A percentile compares a stretch with the other conserved stretches of the same genome.
Conservation (phyloP, 257 asterid genomes). For the Solanum pinnatisectum region DNA sequence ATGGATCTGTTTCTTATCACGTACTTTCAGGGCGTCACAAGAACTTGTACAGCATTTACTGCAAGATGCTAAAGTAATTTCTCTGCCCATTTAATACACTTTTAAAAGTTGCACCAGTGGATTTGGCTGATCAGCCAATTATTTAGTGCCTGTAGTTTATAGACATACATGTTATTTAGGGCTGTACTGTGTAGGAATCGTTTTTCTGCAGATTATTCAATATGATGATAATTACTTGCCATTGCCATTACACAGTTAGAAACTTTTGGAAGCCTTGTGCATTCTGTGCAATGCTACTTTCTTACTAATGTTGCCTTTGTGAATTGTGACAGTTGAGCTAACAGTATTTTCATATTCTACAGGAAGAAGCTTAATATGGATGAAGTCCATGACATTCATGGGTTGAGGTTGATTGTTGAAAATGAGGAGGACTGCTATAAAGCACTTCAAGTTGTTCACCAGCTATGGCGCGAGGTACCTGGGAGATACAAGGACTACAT, state of each 20-base stretch:
- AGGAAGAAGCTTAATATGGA: constrained; percentile 89
- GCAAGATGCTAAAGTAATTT: constrained; percentile 81
- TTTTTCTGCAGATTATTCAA: background rate
- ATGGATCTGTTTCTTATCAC: constrained; percentile 42
- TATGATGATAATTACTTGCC: background rate
- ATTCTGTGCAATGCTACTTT: background rate
- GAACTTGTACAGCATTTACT: constrained; percentile 82
- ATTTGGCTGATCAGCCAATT: background rate
- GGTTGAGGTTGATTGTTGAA: constrained; percentile 82
- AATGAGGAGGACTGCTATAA: constrained; percentile 82
- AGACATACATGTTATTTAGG: background rate
- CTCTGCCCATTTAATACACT: background rate
- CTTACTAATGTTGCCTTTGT: background rate
- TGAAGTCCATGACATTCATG: constrained; percentile 88
- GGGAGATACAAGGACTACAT: constrained; percentile 92
- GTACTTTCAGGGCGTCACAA: constrained; percentile 76
- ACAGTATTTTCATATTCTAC: constrained; percentile 7
- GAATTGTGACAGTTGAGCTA: background rate
- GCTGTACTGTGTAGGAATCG: background rate
- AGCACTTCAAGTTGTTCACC: constrained; percentile 67
- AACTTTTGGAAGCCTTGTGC: background rate
- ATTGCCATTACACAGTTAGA: background rate
- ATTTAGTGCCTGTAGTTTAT: background rate
- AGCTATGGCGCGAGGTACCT: constrained; percentile 76
- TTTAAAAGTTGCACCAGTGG: background rate